These are phyloP conservation scores for Annulohypoxylon moriforme DNA, from an alignment of 495 filamentous ascomycete species.

Conservation along the genomic window DNA sequence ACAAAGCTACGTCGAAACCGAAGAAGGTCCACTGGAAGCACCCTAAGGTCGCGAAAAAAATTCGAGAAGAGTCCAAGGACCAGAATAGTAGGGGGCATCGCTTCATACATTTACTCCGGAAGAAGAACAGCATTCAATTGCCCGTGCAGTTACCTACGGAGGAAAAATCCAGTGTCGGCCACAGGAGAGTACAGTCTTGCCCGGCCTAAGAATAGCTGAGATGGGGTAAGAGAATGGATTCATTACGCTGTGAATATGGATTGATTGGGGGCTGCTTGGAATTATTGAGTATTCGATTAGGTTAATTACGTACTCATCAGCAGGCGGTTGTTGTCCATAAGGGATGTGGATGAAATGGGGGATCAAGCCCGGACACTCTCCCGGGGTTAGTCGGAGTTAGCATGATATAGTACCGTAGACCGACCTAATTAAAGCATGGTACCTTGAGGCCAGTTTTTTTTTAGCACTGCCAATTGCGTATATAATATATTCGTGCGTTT, in stretches of 20 bases:
- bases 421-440: not conserved
- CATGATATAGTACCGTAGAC: not conserved
- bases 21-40: slow-evolving; percentile 9
- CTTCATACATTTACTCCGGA: slow-evolving; percentile 30
- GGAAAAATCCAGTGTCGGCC: not conserved
- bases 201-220: slow-evolving; percentile 12
- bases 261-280: not conserved
- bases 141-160: slow-evolving; percentile 23
- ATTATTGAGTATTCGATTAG: not conserved
- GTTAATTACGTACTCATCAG: not conserved
- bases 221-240: not conserved
- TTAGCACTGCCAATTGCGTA: not conserved
- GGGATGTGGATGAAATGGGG: not conserved
- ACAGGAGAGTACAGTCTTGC: slow-evolving; percentile 39
- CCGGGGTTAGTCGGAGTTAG: not conserved
- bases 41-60: not conserved
- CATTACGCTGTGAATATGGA: not conserved
- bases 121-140: slow-evolving; percentile 37
- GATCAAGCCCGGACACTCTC: not conserved
- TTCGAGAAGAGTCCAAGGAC: not conserved
- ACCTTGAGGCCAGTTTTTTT: not conserved
- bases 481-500: too few relatives aligned
- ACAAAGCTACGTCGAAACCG: slow-evolving; percentile 13
- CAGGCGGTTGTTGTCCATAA: not conserved
- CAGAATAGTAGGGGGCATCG: slow-evolving; percentile 10